Base-by-base conservation (phyloP, 2,329 filamentous ascomycete species). In the Curvularia lunata region DNA sequence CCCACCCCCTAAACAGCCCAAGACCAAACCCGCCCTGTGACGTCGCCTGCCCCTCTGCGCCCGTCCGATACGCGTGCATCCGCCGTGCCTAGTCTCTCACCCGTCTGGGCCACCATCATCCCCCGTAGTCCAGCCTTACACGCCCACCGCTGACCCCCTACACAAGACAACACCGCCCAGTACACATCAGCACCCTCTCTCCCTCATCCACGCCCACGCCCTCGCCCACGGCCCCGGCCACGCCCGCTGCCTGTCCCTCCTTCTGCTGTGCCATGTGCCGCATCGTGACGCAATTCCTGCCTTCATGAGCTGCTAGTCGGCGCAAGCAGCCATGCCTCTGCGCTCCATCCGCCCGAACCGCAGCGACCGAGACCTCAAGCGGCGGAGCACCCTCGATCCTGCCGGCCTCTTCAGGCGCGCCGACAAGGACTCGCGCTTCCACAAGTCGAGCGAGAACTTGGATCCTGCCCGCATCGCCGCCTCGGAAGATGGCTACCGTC, bases 331-430 rank as follows among this genome's bases (percentile, higher is more conserved):
- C 68, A 79, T 79, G 77, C 74, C 75, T 73, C 65, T 77, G 65
- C 74, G 63, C 70, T 71, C 67, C 53, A 68, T 77, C 66, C 75
- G 75, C 58, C 67, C 75, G 37, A 70, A 70, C 61, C 73, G 70
- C 59, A 77, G 75, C 66, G 75, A 78, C 52, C 73, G 71, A 64
- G 75, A 79, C 64, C 75, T 78, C 67, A 75, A 76, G 59, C 79
- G 80, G 55, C 75, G 77, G 60, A 81, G 78, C 63, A 78, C 78
- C 52, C 71, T 80, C 65, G 78, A 80, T 59, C 75, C 78, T 32
- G 64, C 65, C 45, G 66, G 65, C 62, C 63, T 78, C 60, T 75
- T 78, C 70, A 74, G 61, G 59, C 72, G 74, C 60, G 64, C 56
- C 64, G 74, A 74, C 66, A 67, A 67, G 59, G 58, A 63, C 59